phyloP scores from a whole-genome alignment of 2,329 filamentous ascomycete species.

The Phoma herbarum region DNA sequence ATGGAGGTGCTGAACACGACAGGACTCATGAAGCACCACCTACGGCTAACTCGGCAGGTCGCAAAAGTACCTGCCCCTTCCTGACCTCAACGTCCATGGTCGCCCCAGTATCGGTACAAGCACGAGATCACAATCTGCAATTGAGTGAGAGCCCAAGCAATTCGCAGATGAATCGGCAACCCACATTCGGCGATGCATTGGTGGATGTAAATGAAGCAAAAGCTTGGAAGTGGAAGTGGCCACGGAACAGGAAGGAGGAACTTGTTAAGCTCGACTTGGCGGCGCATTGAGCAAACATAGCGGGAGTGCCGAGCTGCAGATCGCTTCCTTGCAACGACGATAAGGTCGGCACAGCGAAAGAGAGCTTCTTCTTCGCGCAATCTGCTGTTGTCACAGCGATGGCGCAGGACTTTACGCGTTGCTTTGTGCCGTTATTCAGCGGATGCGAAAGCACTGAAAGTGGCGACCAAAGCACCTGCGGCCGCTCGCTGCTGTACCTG shows the following conservation, averaged over 20 bases:
- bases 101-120: conserved; percentile 21
- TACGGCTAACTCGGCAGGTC: conserved; percentile 44
- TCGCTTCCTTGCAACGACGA: conserved; percentile 23
- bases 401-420: background rate
- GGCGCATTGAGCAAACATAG: conserved; percentile 25
- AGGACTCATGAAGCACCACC: conserved; percentile 18
- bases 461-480: background rate
- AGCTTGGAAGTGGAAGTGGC: conserved; percentile 34
- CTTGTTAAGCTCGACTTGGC: conserved; percentile 41
- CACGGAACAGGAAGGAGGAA: conserved; percentile 47
- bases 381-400: background rate
- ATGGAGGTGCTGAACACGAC: conserved; percentile 23
- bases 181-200: conserved; percentile 35
- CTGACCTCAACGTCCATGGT: conserved; percentile 28
- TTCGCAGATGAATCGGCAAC: conserved; percentile 32
- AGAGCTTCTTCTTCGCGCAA: background rate
- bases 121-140: conserved; percentile 36
- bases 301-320: conserved; percentile 29
- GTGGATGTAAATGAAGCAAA: conserved; percentile 43
- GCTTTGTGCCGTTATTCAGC: background rate
- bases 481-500: background rate
- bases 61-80: conserved; percentile 39
- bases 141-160: conserved; percentile 22
- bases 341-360: conserved; percentile 15
- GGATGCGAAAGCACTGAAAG: background rate